Evolutionary conservation across 345 rosid species (phyloP), one percentile per base, ranked within the genome.

Genomic region (Euphorbia tirucalli): DNA sequence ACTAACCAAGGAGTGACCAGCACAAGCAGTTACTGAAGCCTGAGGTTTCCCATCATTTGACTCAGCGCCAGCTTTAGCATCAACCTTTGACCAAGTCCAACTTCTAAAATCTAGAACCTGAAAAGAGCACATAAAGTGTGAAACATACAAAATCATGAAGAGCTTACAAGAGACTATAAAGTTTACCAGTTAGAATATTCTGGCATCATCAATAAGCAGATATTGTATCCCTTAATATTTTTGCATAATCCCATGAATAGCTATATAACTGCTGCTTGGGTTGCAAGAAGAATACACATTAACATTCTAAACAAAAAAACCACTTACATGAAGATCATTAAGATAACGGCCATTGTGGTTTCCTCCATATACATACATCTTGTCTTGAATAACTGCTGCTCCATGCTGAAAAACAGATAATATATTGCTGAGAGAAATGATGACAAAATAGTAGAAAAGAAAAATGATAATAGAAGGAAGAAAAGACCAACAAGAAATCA

Each of bases 331-430:
- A 72, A 96, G 89, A 83, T 96, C 98, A 81, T 81, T 88, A 69
- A 93, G 95, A 80, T 96, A 93, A 62, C 98, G 98, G 16, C 99
- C 99, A 78, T 96, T 96, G 78, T 93, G 97, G 83, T 96, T 96
- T 79, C 99, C 99, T 71, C 96, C 99, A 77, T 77, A 88, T 73
- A 95, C 63, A 76, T 92, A 96, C 98, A 96, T 93, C 83, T 90
- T 91, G 78, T 96, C 97, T 72, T 87, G 91, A 82, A 96, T 71
- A 75, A 88, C 87, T 68, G 89, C 93, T 74, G 95, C 96, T 67
- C 90, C 99, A 80, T 96, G 99, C 99, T 96, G 90, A 52, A 76
- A 77, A 60, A 79, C 54, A 70, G 54, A 31, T 79, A 61, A 27
- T 77, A 61, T 32, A 71, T 62, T 69, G 71, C 46, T 80, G 57